Conservation (phyloP, 2,329 filamentous ascomycete genomes). For the Dactylellina leptospora region DNA sequence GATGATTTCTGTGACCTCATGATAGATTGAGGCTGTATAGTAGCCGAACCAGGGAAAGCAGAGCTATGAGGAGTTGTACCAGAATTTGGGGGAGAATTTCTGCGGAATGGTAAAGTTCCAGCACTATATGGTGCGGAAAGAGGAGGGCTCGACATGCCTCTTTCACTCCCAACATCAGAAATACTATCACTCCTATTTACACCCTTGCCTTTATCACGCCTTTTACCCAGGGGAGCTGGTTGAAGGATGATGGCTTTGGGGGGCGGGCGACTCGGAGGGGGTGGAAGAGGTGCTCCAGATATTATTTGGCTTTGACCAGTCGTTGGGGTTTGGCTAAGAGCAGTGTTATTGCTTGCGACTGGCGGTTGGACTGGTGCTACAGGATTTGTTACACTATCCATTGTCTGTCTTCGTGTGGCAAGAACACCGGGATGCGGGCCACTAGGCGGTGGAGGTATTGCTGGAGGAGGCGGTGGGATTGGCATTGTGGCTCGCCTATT, state of each 20-base stretch:
- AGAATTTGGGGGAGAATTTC: constrained; percentile 45
- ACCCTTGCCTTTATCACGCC: constrained; percentile 41
- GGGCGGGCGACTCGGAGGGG: constrained; percentile 41
- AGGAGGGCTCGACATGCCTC: constrained; percentile 37
- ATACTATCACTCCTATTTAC: constrained; percentile 15
- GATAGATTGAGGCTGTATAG: constrained; percentile 49
- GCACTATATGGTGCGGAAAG: constrained; percentile 48
- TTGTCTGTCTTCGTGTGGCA: constrained; percentile 31
- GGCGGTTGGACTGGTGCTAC: constrained; percentile 8
- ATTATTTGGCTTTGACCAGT: constrained; percentile 31
- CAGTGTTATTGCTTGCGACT: background rate
- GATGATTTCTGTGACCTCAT: constrained; percentile 53
- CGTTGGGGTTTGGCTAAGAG: constrained; percentile 46
- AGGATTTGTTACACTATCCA: constrained; percentile 28
- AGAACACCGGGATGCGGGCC: constrained; percentile 32
- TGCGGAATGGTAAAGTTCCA: constrained; percentile 46
- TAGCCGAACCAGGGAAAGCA: constrained; percentile 37
- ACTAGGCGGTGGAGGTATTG: constrained; percentile 46
- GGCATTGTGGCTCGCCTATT: constrained; percentile 52
- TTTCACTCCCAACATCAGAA: constrained; percentile 29
- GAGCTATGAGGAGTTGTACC: constrained; percentile 47
- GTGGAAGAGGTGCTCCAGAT: constrained; percentile 31
- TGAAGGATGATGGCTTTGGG: constrained; percentile 41
- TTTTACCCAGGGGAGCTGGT: constrained; percentile 47
- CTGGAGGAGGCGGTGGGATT: constrained; percentile 37